phyloP scores from a whole-genome alignment of 2,329 filamentous ascomycete species.

The Aureobasidium sp. region DNA sequence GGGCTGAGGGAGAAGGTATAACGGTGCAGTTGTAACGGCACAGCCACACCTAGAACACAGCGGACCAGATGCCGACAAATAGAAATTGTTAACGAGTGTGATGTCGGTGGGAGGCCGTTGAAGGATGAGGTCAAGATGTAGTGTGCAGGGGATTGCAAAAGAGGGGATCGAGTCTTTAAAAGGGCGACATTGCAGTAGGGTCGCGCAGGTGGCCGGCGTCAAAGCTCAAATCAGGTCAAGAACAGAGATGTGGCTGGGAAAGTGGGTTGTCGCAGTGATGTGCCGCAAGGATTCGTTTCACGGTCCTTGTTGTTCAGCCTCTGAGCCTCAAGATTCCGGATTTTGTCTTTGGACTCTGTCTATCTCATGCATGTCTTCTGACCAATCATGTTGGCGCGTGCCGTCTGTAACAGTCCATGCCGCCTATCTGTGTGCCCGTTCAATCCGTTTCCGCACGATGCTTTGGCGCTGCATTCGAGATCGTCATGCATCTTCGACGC shows the following conservation, averaged over 20 bases:
- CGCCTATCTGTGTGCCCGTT: conserved; percentile 1
- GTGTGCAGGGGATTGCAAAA: conserved; percentile 6
- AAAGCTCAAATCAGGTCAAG: conserved; percentile 5
- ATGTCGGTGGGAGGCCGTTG: conserved; percentile 2
- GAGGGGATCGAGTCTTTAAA: not conserved
- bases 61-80: conserved; percentile 6
- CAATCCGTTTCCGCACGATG: not conserved
- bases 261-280: conserved; percentile 14
- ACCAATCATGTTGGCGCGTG: not conserved
- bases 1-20: not conserved
- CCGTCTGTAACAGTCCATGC: not conserved
- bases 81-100: conserved; percentile 2
- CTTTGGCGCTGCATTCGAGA: conserved; percentile 3
- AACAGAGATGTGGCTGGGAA: conserved; percentile 5
- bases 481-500: not conserved
- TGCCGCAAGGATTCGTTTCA: conserved; percentile 11
- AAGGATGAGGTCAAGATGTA: conserved; percentile 4
- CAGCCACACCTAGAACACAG: conserved; percentile 12
- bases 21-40: conserved; percentile 10
- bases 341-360: conserved; percentile 9
- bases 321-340: conserved; percentile 15
- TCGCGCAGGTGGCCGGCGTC: conserved; percentile 2
- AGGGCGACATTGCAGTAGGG: not conserved
- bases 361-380: not conserved
- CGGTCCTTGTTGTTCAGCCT: not conserved